Conservation (phyloP, 441 rosid species). For the Adansonia madagascariensis region DNA sequence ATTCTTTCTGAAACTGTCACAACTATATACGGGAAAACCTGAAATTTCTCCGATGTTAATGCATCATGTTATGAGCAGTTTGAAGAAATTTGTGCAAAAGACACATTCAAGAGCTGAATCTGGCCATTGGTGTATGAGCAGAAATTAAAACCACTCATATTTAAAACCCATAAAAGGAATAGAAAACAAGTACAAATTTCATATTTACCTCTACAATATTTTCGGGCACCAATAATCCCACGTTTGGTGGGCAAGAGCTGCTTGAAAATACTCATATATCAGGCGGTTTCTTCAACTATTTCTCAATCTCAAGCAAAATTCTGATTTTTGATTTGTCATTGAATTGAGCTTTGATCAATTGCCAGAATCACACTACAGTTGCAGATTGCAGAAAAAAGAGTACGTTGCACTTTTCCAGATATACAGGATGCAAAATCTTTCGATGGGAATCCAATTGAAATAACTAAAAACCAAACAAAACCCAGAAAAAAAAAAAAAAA, state of each 20-base stretch:
- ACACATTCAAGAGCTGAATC: background rate
- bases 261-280: slow-evolving; percentile 50
- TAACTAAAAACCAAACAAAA: background rate
- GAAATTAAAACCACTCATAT: background rate
- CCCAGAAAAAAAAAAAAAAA: background rate
- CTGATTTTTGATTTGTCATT: background rate
- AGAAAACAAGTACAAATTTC: background rate
- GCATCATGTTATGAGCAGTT: background rate
- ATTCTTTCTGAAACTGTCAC: background rate
- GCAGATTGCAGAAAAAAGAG: background rate
- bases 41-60: background rate
- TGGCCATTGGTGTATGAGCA: background rate
- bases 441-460: background rate
- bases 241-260: slow-evolving; percentile 36
- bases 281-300: background rate
- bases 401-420: background rate
- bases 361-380: slow-evolving; percentile 1
- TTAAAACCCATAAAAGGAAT: background rate
- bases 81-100: background rate
- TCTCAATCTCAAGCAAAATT: slow-evolving; percentile 1
- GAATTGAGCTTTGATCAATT: slow-evolving; percentile 1
- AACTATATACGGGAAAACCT: background rate
- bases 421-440: background rate
- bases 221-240: slow-evolving; percentile 34
- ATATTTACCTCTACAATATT: slow-evolving; percentile 42